Evolutionary conservation across 1,284 basidiomycete species (phyloP), one percentile per base, ranked within the genome.

Genomic region (Marasmius fiardii): DNA sequence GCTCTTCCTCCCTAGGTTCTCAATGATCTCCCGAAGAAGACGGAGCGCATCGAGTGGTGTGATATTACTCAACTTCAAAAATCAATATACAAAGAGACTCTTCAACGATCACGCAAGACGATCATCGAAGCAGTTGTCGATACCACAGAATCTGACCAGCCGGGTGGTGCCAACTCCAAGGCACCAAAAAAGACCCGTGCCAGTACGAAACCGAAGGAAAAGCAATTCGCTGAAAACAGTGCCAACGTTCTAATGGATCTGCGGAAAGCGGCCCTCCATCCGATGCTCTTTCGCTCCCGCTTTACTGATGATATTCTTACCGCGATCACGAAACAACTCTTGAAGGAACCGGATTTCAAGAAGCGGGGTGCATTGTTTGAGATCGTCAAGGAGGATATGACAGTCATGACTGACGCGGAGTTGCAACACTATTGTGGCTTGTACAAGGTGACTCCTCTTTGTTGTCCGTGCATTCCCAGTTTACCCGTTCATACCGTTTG

Each of bases 191-290:
- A 83, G 65, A 66, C 66, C 7, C 52, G 60, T 16, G 68, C 67
- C 52, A 84, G 83, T 65, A 66, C 65, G 8, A 52, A 60, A 11
- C 67, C 67, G 51, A 77, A 75, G 57, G 48, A 63, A 10, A 87
- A 86, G 69, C 77, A 84, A 63, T 89, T 88, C 61, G 71, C 83
- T 7, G 92, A 92, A 71, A 90, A 89, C 65, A 89, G 85, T 58
- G 82, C 90, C 1, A 93, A 98, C 69, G 93, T 98, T 44, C 78
- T 98, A 47, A 98, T 98, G 95, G 94, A 96, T 66, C 78, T 98
- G 31, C 84, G 94, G 43, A 98, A 99, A 72, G 96, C 96, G 1
- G 91, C 96, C 0, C 91, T 89, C 45, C 97, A 99, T 72, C 96
- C 97, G 3, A 89, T 99, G 84, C 79, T 99, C 3, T 98, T 99